Base-by-base conservation (phyloP, 371 early-diverging fungal genomes). In the Lichtheimia ornata region DNA sequence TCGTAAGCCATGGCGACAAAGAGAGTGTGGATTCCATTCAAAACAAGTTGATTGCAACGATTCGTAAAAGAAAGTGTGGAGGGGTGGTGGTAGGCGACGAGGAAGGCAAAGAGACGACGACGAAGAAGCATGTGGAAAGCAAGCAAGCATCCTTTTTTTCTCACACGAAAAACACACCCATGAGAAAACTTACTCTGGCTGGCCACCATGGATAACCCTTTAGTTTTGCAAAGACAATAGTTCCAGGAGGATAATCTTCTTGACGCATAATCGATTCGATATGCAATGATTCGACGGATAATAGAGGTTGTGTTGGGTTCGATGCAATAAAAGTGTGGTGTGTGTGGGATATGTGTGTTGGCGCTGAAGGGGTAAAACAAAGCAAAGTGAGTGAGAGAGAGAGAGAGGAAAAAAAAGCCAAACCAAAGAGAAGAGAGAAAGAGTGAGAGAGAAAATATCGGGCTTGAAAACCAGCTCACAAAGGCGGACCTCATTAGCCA, bases 201-300 rank as follows among this genome's bases (percentile, higher is more conserved):
- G 91, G 91, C 91, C 91, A 91, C 88, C 89, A 91, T 7, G 91
- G 91, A 65, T 85, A 91, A 13, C 89, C 89, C 69, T 87, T 88
- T 44, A 91, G 66, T 60, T 88, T 87, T 11, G 89, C 91, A 76
- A 86, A 89, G 56, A 89, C 88, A 51, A 78, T 79, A 25, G 80
- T 83, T 50, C 87, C 89, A 61, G 84, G 79, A 24, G 80, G 70
- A 72, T 85, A 85, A 40, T 67, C 67, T 67, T 62, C 58, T 62
- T 53, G 63, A 50, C 45, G 50, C 53, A 61, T 61, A 22, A 47
- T 47, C 47, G 47, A 13, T 47, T n/a, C 47, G 22, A 47, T 47
- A 47, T 35, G 35, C 35, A 9, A 35, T 35, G 9, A 35, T 35
- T 35, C 35, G 35, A 35, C 47, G 22, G 47, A 47, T 47, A 47